Conservation (phyloP, 331 rosid species). For the Saraca asoca region DNA sequence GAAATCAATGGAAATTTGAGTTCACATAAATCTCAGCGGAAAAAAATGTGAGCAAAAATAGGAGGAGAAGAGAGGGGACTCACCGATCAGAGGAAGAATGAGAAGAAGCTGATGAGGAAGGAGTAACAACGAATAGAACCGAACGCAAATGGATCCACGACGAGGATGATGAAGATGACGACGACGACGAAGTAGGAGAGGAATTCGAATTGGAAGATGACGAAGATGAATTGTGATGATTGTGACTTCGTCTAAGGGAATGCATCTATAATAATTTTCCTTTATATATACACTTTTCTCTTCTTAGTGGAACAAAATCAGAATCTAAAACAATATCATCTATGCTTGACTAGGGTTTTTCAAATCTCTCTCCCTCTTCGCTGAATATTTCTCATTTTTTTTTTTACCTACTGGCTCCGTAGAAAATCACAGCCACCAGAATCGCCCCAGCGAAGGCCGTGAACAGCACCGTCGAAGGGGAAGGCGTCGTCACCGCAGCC, state of each 20-base stretch:
- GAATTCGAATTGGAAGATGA: conserved; percentile 73
- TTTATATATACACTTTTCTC: conserved; percentile 41
- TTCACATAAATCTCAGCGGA: conserved; percentile 24
- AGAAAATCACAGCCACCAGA: conserved; percentile 62
- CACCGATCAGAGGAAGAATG: conserved; percentile 97
- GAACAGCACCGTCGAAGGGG: conserved; percentile 54
- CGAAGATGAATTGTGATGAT: conserved; percentile 82
- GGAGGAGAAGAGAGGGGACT: conserved; percentile 50
- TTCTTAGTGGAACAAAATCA: conserved; percentile 30
- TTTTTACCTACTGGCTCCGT: conserved; percentile 70
- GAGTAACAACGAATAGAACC: conserved; percentile 89
- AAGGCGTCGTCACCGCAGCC: conserved; percentile 45
- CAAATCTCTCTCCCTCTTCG: conserved; percentile 13
- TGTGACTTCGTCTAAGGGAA: conserved; percentile 85
- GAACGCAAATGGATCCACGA: conserved; percentile 99
- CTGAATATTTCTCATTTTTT: conserved; percentile 20
- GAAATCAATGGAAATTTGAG: conserved; percentile 39
- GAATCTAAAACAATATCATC: conserved; percentile 41
- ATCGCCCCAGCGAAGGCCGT: conserved; percentile 73
- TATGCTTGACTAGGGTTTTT: conserved; percentile 41
- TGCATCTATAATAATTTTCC: conserved; percentile 62
- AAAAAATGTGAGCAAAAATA: conserved; percentile 17
- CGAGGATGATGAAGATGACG: conserved; percentile 56
- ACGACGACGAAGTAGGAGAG: conserved; percentile 66
- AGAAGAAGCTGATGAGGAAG: conserved; percentile 98